Base-by-base conservation (phyloP, 2,329 filamentous ascomycete genomes). In the Pseudocercospora macadamiae region DNA sequence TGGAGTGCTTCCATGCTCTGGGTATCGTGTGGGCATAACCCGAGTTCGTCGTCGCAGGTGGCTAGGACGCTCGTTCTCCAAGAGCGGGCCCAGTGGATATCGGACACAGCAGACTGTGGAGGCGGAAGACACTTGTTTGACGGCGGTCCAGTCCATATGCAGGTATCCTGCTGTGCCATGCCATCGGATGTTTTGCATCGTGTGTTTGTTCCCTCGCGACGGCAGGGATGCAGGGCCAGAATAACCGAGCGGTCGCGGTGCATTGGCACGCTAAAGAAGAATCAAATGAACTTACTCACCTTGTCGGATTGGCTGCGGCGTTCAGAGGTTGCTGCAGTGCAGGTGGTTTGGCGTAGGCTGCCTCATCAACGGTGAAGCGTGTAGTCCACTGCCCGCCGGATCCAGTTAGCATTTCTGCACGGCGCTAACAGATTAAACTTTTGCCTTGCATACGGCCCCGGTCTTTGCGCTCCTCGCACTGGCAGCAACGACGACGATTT, bases 201-300 rank as follows among this genome's bases (percentile, higher is more conserved):
- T 51, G 57, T 61, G 63, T 65, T 65, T 62, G 63, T 61, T 60
- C 53, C 55, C 60, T 63, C 60, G 60, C 63, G 62, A 61, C 59
- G 48, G 51, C 57, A 57, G 58, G 47, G 57, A 57, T 60, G 44
- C 30, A 47, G 10, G 39, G 32, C 37, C 45, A 55, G 48, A 45
- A 54, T 18, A 30, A 39, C 21, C 36, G 49, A 42, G 49, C 14
- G 51, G 45, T 26, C 14, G 45, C 45, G 7, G n/a, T 32, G 25
- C 6, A 23, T 8, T 21, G 39, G 51, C 51, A 51, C 44, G 25
- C 14, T 47, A 51, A 48, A 30, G 32, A 42, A 48, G 37, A 32
- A 25, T 48, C 32, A 42, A 59, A 39, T 36, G 14, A 19, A n/a
- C n/a, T 12, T 23, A 58, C 63, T 64, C 57, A 64, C 63, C 63